Base-by-base conservation (phyloP, 164 flowering plant species). In the Stephania japonica region DNA sequence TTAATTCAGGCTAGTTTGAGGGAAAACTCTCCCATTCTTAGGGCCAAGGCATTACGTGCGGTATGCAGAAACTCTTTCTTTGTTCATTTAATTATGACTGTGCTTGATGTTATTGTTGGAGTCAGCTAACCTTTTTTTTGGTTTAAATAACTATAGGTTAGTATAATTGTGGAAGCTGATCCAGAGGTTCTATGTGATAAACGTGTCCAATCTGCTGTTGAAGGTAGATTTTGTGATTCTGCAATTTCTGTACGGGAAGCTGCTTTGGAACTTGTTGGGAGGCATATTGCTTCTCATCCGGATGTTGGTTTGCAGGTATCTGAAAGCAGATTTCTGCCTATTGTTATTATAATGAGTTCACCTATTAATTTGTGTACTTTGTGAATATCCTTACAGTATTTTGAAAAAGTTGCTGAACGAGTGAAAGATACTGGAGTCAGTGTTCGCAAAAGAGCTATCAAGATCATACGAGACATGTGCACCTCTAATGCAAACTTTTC, bases 201-300 rank as follows among this genome's bases (percentile, higher is more conserved):
- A 71, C 87, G 87, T 76, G 99, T 96, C n/a, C 97, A 93, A 77
- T 78, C 82, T 72, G 98, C 97, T 73, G 98, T 96, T 80, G 99
- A 96, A 81, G 98, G 95, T 77, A 87, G 99, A 81, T 96, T 96
- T 82, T 89, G 92, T 72, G 99, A 96, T 74, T 90, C 98, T 75
- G 97, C 97, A 42, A 96, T 93, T 78, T 91, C 98, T 76, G 98
- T 85, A 0, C 84, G 99, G 73, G 99, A 96, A 86, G 99, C 98
- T 70, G 98, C 99, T 24, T 78, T 96, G 79, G 99, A 96, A 79
- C 93, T 96, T 80, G 98, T 96, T 79, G 98, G 98, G 50, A 86
- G 97, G 81, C 91, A 93, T 86, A 96, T 96, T 86, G 96, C 99
- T 49, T 93, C 99, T 14, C 97, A 96, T 86, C 98, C 98, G 75